Base-by-base conservation (phyloP, 768 basidiomycete genomes). In the Boletus rex-veris region DNA sequence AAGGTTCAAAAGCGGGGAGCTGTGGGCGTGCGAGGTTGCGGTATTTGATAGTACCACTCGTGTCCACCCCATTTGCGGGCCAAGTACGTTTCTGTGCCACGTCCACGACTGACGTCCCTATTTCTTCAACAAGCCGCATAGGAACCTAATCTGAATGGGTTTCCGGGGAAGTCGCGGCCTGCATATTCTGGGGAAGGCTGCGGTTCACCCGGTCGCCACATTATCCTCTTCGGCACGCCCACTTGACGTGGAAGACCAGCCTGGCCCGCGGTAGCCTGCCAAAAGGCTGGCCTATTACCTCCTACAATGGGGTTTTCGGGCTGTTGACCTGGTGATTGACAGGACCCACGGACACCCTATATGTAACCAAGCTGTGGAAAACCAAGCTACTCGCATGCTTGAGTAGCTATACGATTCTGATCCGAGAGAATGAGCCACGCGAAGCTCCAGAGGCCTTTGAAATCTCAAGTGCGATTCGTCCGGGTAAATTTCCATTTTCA, bases 321-420 rank as follows among this genome's bases (percentile, higher is more conserved):
- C 40, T 43, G 65, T 65, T 59, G 65, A 62, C 64, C 59, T 65
- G 65, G 57, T 59, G 50, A 65, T 64, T 60, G 52, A 62, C 57
- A 50, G 35, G 62, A 52, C 54, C 61, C 62, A 61, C 58, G 54
- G 58, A 64, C 58, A 61, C 65, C 33, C 53, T 19, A 44, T 54
- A 31, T 57, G 53, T 54, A 64, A 62, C 46, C 39, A 48, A 12
- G 37, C 39, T 38, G 48, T 41, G 50, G 39, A 56, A 48, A 19
- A 31, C 42, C 33, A 33, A 39, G 30, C 14, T 37, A 41, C 26
- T 54, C 48, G 52, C 51, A 58, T 58, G 51, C 51, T 46, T 11
- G 41, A 47, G 35, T 18, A 18, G 53, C 38, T 48, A 21, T 52
- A 36, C 33, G 33, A 5, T 12, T 48, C 49, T 55, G 64, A 65